Percentiles rank a stretch among this genome's conserved stretches.
These are phyloP conservation scores for Vigna radiata DNA, from an alignment of 306 rosid genomes.

Conservation along the genomic window DNA sequence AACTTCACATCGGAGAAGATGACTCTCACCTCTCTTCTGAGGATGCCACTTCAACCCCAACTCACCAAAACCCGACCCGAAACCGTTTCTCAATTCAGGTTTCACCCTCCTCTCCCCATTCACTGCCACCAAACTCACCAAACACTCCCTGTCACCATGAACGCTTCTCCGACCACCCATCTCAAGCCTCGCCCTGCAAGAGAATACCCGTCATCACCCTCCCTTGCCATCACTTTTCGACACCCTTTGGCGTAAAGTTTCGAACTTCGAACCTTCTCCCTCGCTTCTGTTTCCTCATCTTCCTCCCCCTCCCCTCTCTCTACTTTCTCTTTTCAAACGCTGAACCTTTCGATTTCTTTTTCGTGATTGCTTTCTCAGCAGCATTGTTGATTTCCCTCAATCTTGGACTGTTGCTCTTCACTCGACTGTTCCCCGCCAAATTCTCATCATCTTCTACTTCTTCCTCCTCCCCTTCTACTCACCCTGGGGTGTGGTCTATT, in stretches of 20 bases:
- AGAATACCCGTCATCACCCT: constrained; percentile 45
- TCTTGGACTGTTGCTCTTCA: constrained; percentile 60
- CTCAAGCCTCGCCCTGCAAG: constrained; percentile 50
- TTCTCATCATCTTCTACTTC: constrained; percentile 44
- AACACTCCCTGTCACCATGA: constrained; percentile 47
- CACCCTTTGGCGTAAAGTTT: constrained; percentile 53
- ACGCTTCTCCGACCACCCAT: constrained; percentile 44
- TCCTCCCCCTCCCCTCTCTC: constrained; percentile 66
- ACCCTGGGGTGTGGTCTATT: constrained; percentile 85
- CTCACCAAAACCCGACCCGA: constrained; percentile 43
- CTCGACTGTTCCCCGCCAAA: constrained; percentile 56
- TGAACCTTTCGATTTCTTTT: constrained; percentile 57
- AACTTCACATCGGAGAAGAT: constrained; percentile 54
- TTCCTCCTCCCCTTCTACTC: constrained; percentile 35
- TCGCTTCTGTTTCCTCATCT: constrained; percentile 61
- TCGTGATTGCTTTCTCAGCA: constrained; percentile 55
- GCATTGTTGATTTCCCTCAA: constrained; percentile 64
- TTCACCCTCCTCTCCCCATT: too few species aligned
- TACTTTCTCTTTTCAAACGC: constrained; percentile 63
- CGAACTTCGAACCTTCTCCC: constrained; percentile 52
- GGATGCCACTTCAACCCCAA: constrained; percentile 43
- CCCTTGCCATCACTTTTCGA: constrained; percentile 41
- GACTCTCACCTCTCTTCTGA: constrained; percentile 56
- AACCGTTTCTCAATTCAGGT: constrained; percentile 33
- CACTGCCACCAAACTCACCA: constrained; percentile 42